Evolutionary conservation across 768 basidiomycete genomes (phyloP).

Genomic region (Lentinula aciculospora): DNA sequence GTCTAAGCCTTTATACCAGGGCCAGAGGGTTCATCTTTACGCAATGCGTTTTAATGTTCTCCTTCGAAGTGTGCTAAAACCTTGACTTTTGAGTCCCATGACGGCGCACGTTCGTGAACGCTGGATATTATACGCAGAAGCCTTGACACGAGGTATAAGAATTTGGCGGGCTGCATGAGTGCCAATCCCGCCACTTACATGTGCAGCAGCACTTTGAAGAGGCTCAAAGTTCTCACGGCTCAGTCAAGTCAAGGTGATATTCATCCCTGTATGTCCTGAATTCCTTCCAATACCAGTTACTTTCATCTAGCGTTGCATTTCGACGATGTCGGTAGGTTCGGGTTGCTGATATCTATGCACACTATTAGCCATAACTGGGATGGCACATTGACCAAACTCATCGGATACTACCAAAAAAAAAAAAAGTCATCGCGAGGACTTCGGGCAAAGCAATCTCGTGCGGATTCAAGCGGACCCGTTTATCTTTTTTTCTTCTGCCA

Average conservation of each 20-base stretch:
- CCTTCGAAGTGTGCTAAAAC: too few relatives aligned
- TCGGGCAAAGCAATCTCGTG: background rate
- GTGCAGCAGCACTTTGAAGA: background rate
- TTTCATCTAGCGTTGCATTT: too few relatives aligned
- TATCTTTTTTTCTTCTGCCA: too few relatives aligned
- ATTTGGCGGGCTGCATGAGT: background rate
- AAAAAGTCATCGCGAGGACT: background rate
- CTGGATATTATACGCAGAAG: background rate
- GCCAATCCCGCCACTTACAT: background rate
- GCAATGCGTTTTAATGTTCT: background rate
- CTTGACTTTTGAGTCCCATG: background rate
- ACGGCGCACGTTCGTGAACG: background rate
- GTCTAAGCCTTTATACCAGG: background rate
- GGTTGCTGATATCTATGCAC: too few relatives aligned
- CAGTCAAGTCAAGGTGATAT: background rate
- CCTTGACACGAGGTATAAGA: background rate
- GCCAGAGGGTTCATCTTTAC: background rate
- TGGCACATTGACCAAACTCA: background rate
- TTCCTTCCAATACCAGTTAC: too few relatives aligned
- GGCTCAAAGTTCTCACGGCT: background rate
- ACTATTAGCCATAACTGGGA: background rate
- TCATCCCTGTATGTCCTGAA: background rate
- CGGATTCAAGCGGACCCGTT: background rate
- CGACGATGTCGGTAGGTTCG: too few relatives aligned
- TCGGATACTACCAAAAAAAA: too few relatives aligned